phyloP scores from a whole-genome alignment of 495 filamentous ascomycete genomes.

The Hypoxylon intermedium region DNA sequence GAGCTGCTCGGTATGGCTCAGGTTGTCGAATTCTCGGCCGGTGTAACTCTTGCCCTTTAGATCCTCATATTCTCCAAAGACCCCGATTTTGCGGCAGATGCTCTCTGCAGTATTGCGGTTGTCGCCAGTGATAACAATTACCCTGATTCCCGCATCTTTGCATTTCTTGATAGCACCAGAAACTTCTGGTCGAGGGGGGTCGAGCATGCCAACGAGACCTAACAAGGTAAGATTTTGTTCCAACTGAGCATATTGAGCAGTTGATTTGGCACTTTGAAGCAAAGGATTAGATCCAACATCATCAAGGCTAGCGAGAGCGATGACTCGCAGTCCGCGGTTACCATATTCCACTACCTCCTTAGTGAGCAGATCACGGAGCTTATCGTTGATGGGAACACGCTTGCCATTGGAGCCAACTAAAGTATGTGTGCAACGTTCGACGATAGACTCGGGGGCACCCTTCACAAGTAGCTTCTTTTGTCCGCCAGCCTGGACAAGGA shows the following conservation, averaged over 20 bases:
- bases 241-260: constrained; percentile 80
- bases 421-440: constrained; percentile 86
- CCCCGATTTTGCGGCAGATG: constrained; percentile 95
- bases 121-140: constrained; percentile 98
- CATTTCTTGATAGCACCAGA: constrained; percentile 85
- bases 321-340: constrained; percentile 90
- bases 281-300: constrained; percentile 73
- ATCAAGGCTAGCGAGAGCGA: constrained; percentile 85
- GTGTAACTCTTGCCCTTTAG: constrained; percentile 92
- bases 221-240: constrained; percentile 94
- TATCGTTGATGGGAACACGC: constrained; percentile 70
- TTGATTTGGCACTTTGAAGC: constrained; percentile 75
- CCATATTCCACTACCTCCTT: constrained; percentile 87
- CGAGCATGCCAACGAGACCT: constrained; percentile 95
- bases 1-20: constrained; percentile 79
- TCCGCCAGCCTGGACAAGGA: constrained; percentile 73
- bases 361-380: constrained; percentile 70
- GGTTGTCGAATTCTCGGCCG: constrained; percentile 89
- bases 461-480: constrained; percentile 89
- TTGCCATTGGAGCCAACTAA: constrained; percentile 78
- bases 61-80: constrained; percentile 84
- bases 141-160: constrained; percentile 89
- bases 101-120: constrained; percentile 97
- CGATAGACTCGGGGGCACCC: constrained; percentile 91
- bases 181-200: constrained; percentile 96